Conservation (phyloP, 805 yeast genomes). For the Candida morakotiae region DNA sequence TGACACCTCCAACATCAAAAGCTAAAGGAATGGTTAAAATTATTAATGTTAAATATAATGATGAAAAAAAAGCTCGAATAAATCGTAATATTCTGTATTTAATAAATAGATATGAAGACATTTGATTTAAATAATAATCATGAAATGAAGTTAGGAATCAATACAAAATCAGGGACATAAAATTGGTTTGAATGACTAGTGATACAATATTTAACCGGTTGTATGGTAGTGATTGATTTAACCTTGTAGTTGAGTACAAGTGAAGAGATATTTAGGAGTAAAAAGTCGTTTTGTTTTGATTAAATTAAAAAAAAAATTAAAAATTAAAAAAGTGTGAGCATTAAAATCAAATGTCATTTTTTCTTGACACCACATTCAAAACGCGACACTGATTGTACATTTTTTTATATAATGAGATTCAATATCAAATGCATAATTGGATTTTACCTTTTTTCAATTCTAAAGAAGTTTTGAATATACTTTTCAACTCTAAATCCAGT, state of each 20-base stretch:
- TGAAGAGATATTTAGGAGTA: neutral
- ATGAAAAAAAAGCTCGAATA: slow-evolving; percentile 9
- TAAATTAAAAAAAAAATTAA: slow-evolving; percentile 1
- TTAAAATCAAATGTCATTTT: neutral
- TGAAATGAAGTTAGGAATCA: too few relatives aligned
- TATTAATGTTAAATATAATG: slow-evolving; percentile 60
- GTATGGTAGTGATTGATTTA: neutral
- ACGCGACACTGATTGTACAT: slow-evolving; percentile 1
- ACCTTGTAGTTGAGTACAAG: slow-evolving; percentile 3
- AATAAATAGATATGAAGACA: slow-evolving; percentile 1
- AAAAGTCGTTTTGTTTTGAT: neutral
- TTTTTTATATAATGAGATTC: too few relatives aligned
- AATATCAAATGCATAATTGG: neutral
- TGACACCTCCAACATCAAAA: slow-evolving; percentile 88
- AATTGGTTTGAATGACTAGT: neutral
- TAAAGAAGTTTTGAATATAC: slow-evolving; percentile 2
- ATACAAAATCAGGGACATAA: too few relatives aligned
- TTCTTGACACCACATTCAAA: neutral
- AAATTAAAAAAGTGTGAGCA: neutral
- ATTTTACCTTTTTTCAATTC: slow-evolving; percentile 1
- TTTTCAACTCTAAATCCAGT: slow-evolving; percentile 3
- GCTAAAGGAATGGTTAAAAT: slow-evolving; percentile 86
- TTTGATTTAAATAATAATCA: neutral
- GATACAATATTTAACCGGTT: neutral
- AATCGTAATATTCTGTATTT: slow-evolving; percentile 7